A percentile compares a stretch with the other conserved stretches of the same genome.
phyloP scores from a whole-genome alignment of 257 asterid species.

The Solanum rostratum region DNA sequence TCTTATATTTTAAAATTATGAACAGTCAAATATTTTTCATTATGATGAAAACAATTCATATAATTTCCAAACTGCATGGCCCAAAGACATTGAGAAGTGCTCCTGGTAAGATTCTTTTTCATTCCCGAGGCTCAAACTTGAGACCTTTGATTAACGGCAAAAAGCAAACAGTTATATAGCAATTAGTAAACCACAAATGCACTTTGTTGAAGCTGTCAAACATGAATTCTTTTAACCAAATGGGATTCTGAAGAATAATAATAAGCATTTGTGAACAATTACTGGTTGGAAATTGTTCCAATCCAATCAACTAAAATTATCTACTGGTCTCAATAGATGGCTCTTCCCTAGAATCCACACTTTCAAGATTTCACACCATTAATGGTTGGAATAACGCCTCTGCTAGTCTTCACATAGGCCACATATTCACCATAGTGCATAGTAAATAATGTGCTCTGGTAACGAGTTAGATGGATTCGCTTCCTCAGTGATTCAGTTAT shows the following conservation, averaged over 20 bases:
- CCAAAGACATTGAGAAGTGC: no score
- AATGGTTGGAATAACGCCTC: slow-evolving; percentile 69
- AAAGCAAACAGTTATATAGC: neutral
- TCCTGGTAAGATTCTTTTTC: no score
- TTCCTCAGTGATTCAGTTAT: slow-evolving; percentile 27
- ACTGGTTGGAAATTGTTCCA: neutral
- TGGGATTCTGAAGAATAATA: neutral
- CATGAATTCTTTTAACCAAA: neutral
- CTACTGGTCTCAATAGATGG: slow-evolving; percentile 4
- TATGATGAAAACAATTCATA: no score
- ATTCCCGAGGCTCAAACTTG: no score
- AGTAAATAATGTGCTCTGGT: slow-evolving; percentile 77
- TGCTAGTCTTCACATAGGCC: slow-evolving; percentile 54
- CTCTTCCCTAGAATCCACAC: slow-evolving; percentile 14
- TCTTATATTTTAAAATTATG: no score
- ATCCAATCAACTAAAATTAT: slow-evolving; percentile 4
- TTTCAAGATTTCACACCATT: slow-evolving; percentile 44
- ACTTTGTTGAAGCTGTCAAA: neutral
- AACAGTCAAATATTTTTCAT: no score
- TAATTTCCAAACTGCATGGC: no score
- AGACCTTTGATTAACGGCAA: neutral
- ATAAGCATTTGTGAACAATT: neutral
- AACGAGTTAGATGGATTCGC: slow-evolving; percentile 50
- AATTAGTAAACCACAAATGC: neutral
- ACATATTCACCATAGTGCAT: slow-evolving; percentile 69